A percentile compares a stretch with the other conserved stretches of the same genome.
phyloP scores from a whole-genome alignment of 2,329 filamentous ascomycete genomes.

The Calonectria pauciramosa region DNA sequence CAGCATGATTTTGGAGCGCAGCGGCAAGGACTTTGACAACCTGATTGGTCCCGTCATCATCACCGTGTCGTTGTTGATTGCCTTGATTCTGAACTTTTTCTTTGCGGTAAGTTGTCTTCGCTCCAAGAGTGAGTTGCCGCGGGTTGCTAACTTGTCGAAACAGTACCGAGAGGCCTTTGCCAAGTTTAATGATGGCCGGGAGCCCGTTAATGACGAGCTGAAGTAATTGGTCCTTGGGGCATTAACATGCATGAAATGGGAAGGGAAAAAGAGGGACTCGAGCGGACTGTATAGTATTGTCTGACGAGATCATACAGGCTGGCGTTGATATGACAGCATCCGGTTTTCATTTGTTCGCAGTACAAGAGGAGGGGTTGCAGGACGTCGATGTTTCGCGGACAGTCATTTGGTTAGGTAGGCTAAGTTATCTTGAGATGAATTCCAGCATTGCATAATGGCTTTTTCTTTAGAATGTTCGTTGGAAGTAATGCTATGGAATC shows the following conservation, averaged over 20 bases:
- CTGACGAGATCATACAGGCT: constrained; percentile 13
- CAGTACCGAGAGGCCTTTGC: constrained; percentile 52
- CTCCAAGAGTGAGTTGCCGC: background rate
- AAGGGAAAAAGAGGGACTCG: constrained; percentile 2
- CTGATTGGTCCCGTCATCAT: constrained; percentile 87
- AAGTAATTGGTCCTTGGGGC: constrained; percentile 31
- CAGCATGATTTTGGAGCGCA: constrained; percentile 85
- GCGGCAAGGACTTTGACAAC: constrained; percentile 94
- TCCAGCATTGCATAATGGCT: constrained; percentile 6
- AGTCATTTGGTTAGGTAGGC: background rate
- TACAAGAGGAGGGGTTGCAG: background rate
- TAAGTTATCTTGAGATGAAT: constrained; percentile 5
- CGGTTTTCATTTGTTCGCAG: constrained; percentile 25
- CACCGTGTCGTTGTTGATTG: constrained; percentile 81
- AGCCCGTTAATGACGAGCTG: constrained; percentile 47
- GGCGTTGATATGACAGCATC: constrained; percentile 38
- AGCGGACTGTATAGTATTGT: constrained; percentile 25
- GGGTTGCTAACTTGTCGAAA: constrained; percentile 28
- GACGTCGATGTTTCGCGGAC: background rate
- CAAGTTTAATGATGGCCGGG: constrained; percentile 41
- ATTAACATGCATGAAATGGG: background rate
- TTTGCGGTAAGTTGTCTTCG: constrained; percentile 75
- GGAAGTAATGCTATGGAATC: background rate
- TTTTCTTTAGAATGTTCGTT: background rate
- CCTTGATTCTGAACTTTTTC: constrained; percentile 87